These are phyloP conservation scores for Mycoemilia scoparia DNA, from an alignment of 192 early-diverging fungal species.

Conservation along the genomic window DNA sequence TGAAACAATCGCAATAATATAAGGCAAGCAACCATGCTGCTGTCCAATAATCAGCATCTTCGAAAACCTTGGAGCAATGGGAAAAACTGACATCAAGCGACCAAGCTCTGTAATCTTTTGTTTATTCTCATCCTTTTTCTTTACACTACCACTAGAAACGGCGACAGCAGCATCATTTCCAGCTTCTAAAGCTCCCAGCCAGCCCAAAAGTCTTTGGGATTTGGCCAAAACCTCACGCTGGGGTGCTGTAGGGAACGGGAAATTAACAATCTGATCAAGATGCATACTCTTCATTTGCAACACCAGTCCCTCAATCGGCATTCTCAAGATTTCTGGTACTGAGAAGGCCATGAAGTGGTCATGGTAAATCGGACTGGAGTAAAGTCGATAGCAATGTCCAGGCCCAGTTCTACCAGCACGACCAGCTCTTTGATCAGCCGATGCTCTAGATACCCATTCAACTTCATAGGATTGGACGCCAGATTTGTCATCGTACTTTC, in stretches of 20 bases:
- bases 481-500: conserved; percentile 63
- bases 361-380: conserved; percentile 81
- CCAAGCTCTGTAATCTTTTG: conserved; percentile 67
- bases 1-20: conserved; percentile 79
- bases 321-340: conserved; percentile 75
- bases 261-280: conserved; percentile 83
- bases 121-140: no score
- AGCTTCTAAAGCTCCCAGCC: conserved; percentile 55
- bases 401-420: conserved; percentile 91
- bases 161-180: no score
- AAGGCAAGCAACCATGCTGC: conserved; percentile 67
- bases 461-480: conserved; percentile 81
- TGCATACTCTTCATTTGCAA: conserved; percentile 97
- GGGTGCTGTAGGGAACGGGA: conserved; percentile 96
- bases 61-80: conserved; percentile 71
- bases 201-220: conserved; percentile 63
- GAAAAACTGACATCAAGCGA: conserved; percentile 74
- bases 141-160: no score
- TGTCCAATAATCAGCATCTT: conserved; percentile 71
- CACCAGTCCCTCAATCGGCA: conserved; percentile 92
- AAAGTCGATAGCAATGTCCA: conserved; percentile 93
- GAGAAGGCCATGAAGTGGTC: conserved; percentile 75
- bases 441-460: conserved; percentile 85
- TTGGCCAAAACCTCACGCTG: conserved; percentile 44
- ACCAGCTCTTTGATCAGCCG: conserved; percentile 87